Evolutionary conservation across 345 rosid species (phyloP), one percentile per base, ranked within the genome.

Genomic region (Euphorbia pulcherrima): DNA sequence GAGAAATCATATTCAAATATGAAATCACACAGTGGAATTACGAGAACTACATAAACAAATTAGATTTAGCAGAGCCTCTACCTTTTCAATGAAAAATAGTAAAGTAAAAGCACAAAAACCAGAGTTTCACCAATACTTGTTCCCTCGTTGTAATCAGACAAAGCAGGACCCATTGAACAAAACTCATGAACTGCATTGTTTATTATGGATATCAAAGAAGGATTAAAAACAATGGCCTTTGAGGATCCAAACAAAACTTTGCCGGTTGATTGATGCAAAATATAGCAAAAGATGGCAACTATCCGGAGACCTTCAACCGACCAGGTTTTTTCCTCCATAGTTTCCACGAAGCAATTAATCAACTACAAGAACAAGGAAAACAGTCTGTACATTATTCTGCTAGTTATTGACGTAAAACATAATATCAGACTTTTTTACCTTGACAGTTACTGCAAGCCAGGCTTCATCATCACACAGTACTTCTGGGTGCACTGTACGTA

Each of bases 1-100:
- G 39, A 69, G 72, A 77, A 81, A 81, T 79, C 71, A 79, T 75
- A 56, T 67, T 76, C 51, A 59, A 64, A 26, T 62, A 64, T 71
- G 70, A 67, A 57, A 28, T 57, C 40, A 69, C 57, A 20, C 4
- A 62, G 35, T 60, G 21, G 67, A 30, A 62, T 59, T 33, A 50
- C 48, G 50, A 44, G 17, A 44, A 44, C 50, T 44, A 5, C 50
- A 44, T 14, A 44, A 16, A 44, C n/a, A 44, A 7, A 33, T 7
- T 33, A 33, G 29, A 62, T 58, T 62, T 29, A 48, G 56, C 44
- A 55, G 58, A 56, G 70, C 12, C 64, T 71, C 79, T 82, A 93
- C 99, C 91, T 85, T 89, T 74, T 84, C 55, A 89, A 73, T 58
- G 85, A 77, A 76, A 85, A 91, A 79, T 84, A 88, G 70, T 74